These are phyloP conservation scores for Pseudogymnoascus destructans DNA, from an alignment of 2,329 filamentous ascomycete genomes.

Conservation along the genomic window DNA sequence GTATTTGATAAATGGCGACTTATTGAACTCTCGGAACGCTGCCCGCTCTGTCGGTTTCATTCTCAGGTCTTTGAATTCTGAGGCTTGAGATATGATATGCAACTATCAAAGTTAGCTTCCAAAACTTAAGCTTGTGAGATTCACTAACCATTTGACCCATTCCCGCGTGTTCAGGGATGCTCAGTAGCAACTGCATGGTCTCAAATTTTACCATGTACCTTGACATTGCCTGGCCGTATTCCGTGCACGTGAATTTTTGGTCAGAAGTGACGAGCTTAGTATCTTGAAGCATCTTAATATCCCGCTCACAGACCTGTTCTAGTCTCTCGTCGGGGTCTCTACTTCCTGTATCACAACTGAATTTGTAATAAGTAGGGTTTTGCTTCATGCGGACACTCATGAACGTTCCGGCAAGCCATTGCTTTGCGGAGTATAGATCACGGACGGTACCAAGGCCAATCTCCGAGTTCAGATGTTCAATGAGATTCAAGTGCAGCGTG, in stretches of 20 bases:
- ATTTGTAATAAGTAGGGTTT: constrained; percentile 58
- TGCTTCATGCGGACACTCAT: constrained; percentile 59
- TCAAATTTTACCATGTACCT: constrained; percentile 68
- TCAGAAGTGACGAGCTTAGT: constrained; percentile 40
- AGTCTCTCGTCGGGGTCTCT: constrained; percentile 48
- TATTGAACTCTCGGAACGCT: constrained; percentile 60
- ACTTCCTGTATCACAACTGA: constrained; percentile 39
- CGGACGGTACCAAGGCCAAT: constrained; percentile 62
- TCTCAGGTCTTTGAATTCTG: constrained; percentile 60
- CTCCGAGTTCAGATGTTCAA: constrained; percentile 77
- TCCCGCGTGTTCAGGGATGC: constrained; percentile 45
- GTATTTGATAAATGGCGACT: constrained; percentile 53
- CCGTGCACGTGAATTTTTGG: constrained; percentile 46
- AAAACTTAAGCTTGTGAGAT: background rate
- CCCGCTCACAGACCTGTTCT: constrained; percentile 55
- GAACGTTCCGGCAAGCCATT: constrained; percentile 68
- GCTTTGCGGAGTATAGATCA: constrained; percentile 49
- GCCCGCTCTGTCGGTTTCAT: constrained; percentile 57
- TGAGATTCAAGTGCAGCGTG: constrained; percentile 61
- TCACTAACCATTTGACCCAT: constrained; percentile 54
- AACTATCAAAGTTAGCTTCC: constrained; percentile 37
- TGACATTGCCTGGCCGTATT: constrained; percentile 70
- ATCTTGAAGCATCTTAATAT: constrained; percentile 52
- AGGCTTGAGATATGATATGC: constrained; percentile 49
- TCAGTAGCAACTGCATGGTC: constrained; percentile 61